Evolutionary conservation across 2,329 filamentous ascomycete species (phyloP).

Genomic region (Dactylella cylindrospora): DNA sequence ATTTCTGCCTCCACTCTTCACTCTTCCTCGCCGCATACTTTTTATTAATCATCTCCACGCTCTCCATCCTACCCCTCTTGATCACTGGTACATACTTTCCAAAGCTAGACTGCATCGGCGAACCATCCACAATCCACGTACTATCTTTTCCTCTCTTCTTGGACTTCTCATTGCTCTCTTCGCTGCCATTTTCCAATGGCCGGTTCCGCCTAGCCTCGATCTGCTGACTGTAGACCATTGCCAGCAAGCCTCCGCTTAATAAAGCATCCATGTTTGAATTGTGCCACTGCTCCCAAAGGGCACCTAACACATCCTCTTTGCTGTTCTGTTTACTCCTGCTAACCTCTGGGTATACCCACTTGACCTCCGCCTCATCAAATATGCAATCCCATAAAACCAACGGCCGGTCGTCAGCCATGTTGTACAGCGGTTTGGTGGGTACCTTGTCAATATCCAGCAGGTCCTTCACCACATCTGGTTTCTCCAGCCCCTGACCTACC

Average conservation of each 20-base stretch:
- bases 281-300: conserved; percentile 81
- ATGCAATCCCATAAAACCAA: conserved; percentile 95
- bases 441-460: conserved; percentile 72
- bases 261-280: conserved; percentile 87
- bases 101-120: conserved; percentile 58
- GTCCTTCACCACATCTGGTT: conserved; percentile 68
- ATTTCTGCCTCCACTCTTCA: conserved; percentile 51
- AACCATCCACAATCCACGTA: conserved; percentile 60
- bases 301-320: conserved; percentile 62
- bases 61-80: conserved; percentile 60
- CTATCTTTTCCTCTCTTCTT: conserved; percentile 27
- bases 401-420: conserved; percentile 85
- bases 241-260: conserved; percentile 71
- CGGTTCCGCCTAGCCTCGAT: conserved; percentile 51
- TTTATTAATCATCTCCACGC: conserved; percentile 64
- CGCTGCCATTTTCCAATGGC: neutral
- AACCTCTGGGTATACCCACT: conserved; percentile 76
- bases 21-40: conserved; percentile 60
- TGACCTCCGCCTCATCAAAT: conserved; percentile 67
- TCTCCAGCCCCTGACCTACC: conserved; percentile 83
- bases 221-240: conserved; percentile 58
- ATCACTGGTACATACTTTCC: conserved; percentile 63
- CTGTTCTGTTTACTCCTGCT: conserved; percentile 64
- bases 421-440: conserved; percentile 78
- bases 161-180: conserved; percentile 6